Evolutionary conservation across 2,329 filamentous ascomycete genomes (phyloP).

Genomic region (Dissoconium aciculare): DNA sequence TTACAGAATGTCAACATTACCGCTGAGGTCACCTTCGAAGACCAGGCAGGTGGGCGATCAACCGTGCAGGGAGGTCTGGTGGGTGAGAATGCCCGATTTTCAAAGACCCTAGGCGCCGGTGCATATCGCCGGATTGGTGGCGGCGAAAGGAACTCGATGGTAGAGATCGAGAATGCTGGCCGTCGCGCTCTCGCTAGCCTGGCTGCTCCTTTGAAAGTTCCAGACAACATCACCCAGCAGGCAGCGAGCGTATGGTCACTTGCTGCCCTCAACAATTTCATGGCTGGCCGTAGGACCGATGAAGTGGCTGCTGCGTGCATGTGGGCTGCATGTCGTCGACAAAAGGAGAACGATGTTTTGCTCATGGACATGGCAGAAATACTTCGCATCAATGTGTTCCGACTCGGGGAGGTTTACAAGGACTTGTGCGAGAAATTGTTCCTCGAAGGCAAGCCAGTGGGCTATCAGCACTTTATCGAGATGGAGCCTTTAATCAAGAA

Average conservation of each 20-base stretch:
- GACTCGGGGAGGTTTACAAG: conserved; percentile 80
- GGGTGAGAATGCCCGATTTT: conserved; percentile 68
- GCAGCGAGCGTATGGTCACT: conserved; percentile 31
- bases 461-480: conserved; percentile 47
- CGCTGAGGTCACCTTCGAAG: conserved; percentile 79
- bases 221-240: conserved; percentile 24
- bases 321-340: conserved; percentile 72
- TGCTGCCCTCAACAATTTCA: conserved; percentile 48
- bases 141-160: conserved; percentile 38
- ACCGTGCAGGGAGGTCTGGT: conserved; percentile 84
- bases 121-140: conserved; percentile 31
- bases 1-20: conserved; percentile 81
- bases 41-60: conserved; percentile 70
- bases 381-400: conserved; percentile 74
- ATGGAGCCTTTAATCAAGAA: conserved; percentile 83
- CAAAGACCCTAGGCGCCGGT: conserved; percentile 42
- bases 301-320: conserved; percentile 83
- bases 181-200: conserved; percentile 28
- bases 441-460: conserved; percentile 36
- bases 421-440: conserved; percentile 54
- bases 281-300: conserved; percentile 70
- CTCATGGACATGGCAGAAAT: conserved; percentile 91
- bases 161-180: conserved; percentile 37
- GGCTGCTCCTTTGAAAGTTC: conserved; percentile 26
- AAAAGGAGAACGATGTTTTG: conserved; percentile 70